Percentiles rank a stretch among this genome's conserved stretches.
Conservation (phyloP, 1,139 yeast species). For the Spencermartinsiella ligniputridi region DNA sequence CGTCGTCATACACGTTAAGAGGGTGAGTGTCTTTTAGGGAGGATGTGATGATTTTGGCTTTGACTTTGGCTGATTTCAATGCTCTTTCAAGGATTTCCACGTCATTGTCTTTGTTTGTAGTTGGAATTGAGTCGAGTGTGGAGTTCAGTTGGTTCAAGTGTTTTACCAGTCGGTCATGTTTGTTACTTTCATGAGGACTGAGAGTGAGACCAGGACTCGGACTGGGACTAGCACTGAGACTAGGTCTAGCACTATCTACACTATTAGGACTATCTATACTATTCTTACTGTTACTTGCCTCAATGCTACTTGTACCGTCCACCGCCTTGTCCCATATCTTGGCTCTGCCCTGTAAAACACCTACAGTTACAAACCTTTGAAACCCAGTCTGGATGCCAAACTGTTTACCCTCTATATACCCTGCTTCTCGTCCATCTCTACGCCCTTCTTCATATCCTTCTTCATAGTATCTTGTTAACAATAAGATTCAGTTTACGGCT, state of each 20-base stretch:
- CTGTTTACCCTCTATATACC: constrained; percentile 66
- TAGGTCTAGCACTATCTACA: not conserved
- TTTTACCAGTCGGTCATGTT: constrained; percentile 8
- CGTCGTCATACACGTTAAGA: constrained; percentile 23
- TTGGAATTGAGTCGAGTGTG: constrained; percentile 24
- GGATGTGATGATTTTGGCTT: constrained; percentile 29
- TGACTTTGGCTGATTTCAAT: constrained; percentile 30
- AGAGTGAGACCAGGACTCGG: not conserved
- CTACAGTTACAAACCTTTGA: constrained; percentile 61
- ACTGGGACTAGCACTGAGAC: not conserved
- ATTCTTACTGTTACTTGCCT: not conserved
- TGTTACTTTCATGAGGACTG: no score
- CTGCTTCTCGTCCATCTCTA: constrained; percentile 48
- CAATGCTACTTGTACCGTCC: not conserved
- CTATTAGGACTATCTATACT: not conserved
- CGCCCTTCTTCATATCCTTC: constrained; percentile 56
- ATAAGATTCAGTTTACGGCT: not conserved
- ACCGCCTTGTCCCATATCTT: constrained; percentile 31
- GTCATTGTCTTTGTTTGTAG: constrained; percentile 28
- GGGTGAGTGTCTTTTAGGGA: constrained; percentile 22
- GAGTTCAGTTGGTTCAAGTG: constrained; percentile 22
- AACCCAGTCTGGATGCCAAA: constrained; percentile 78
- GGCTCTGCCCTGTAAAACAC: constrained; percentile 56
- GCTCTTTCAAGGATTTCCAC: constrained; percentile 30
- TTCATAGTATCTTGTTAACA: constrained; percentile 43